Evolutionary conservation across 2,329 filamentous ascomycete genomes (phyloP).

Genomic region (Cercospora sp.): DNA sequence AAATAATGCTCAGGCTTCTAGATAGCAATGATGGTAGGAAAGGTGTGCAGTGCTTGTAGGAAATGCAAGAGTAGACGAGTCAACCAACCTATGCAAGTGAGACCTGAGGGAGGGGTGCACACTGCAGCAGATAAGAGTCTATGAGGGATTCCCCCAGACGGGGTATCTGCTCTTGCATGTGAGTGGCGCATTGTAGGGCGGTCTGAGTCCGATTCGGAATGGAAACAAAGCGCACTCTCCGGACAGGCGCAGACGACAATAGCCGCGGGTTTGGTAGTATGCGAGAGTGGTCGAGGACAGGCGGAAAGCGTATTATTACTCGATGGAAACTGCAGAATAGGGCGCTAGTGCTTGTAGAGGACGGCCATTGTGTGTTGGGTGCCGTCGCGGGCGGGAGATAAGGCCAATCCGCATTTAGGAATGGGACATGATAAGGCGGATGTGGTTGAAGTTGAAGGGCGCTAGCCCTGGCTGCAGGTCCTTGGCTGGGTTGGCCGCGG

Average conservation of each 20-base stretch:
- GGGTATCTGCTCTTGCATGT: conserved; percentile 16
- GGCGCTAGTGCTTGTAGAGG: conserved; percentile 3
- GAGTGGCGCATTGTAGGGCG: conserved; percentile 4
- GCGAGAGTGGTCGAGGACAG: neutral
- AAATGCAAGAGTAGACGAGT: neutral
- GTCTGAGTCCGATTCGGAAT: conserved; percentile 5
- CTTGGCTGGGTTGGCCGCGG: conserved; percentile 10
- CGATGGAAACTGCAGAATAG: conserved; percentile 24
- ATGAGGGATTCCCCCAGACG: conserved; percentile 18
- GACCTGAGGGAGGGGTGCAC: conserved; percentile 1
- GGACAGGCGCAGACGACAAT: neutral
- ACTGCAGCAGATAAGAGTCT: conserved; percentile 22
- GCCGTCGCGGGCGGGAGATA: conserved; percentile 1
- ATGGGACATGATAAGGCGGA: conserved; percentile 7
- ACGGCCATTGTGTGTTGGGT: neutral
- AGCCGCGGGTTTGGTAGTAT: neutral
- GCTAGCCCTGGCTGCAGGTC: neutral
- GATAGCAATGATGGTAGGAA: neutral
- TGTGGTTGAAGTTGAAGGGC: conserved; percentile 4
- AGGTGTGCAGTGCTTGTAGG: neutral
- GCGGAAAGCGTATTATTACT: conserved; percentile 21
- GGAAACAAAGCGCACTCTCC: conserved; percentile 22
- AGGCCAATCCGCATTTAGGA: conserved; percentile 9
- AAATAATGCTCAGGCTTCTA: neutral
- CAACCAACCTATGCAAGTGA: conserved; percentile 13